phyloP scores from a whole-genome alignment of 148 eudicot species.

The Pouteria glomerata region DNA sequence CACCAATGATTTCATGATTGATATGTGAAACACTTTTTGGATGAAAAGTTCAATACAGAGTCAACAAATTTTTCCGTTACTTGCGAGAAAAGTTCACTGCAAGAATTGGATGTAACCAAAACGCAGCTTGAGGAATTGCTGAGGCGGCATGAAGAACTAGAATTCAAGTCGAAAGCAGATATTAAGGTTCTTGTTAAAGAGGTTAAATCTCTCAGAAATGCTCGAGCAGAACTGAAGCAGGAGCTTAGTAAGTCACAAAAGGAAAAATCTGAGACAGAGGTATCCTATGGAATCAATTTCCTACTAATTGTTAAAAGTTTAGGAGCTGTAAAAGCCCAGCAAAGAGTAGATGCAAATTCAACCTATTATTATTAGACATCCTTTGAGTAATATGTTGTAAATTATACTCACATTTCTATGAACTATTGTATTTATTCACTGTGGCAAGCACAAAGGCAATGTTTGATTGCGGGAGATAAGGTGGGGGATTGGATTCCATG shows the following conservation, averaged over 20 bases:
- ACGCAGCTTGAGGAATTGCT: conserved; percentile 47
- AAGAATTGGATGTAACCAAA: conserved; percentile 60
- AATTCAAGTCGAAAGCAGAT: conserved; percentile 73
- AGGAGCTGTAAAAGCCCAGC: not conserved
- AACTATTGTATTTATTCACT: too few relatives aligned
- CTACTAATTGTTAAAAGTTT: not conserved
- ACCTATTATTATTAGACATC: not conserved
- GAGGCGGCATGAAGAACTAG: conserved; percentile 63
- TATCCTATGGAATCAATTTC: conserved; percentile 21
- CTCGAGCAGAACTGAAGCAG: conserved; percentile 64
- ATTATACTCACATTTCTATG: too few relatives aligned
- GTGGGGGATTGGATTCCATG: too few relatives aligned
- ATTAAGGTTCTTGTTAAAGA: conserved; percentile 79
- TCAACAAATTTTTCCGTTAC: conserved; percentile 24
- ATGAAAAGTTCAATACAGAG: conserved; percentile 27
- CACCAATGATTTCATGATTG: not conserved
- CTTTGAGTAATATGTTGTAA: not conserved
- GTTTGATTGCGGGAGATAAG: too few relatives aligned
- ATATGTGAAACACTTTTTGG: conserved; percentile 36
- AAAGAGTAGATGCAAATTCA: not conserved
- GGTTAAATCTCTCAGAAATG: conserved; percentile 74
- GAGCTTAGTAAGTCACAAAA: conserved; percentile 42
- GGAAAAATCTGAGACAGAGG: conserved; percentile 65
- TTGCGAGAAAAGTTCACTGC: conserved; percentile 47
- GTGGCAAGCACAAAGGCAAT: too few relatives aligned